Evolutionary conservation across 371 early-diverging fungal species (phyloP), one percentile per base, ranked within the genome.

Genomic region (Sanchytrium tribonematis): DNA sequence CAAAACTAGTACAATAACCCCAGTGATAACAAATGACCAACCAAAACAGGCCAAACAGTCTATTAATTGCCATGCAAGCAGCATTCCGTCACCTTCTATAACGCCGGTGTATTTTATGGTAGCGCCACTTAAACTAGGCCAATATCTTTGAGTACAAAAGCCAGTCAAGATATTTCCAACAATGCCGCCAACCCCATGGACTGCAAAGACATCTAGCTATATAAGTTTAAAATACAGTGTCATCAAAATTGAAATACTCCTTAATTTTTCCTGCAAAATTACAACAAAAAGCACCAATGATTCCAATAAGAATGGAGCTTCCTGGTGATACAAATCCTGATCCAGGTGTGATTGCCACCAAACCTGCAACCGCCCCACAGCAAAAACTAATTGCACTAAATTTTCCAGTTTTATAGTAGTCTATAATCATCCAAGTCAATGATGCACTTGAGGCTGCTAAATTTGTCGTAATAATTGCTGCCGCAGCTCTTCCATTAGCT

Each of bases 21-120:
- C 80, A 32, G 86, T 82, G 12, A 85, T 73, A 17, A 78, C 78
- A 72, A 84, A 83, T 0, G 85, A 77, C 83, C 85, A 85, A 2
- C 66, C 78, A 1, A 82, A 81, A 27, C 81, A 83, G 0, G 80
- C 71, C 1, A 74, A 78, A 70, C 80, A 80, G 29, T 78, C 82
- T 22, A 82, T 80, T 1, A 85, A 70, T 71, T 85, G 86, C 69
- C 78, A 76, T 30, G 81, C 82, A 0, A 85, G 74, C 71, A 83
- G 85, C 69, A 80, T 78, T 78, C 80, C 85, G 70, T 83, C 75
- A 27, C 83, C 83, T 71, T 85, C 82, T 12, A 85, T 74, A 84
- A 86, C 84, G 28, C 86, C 86, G 66, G 66, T 67, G 29, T 17
- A 17, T 2, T 1, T 29, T 30, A 17, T 30, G 16, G 30, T 12